Conservation (phyloP, 768 basidiomycete genomes). For the Lactarius psammicola region DNA sequence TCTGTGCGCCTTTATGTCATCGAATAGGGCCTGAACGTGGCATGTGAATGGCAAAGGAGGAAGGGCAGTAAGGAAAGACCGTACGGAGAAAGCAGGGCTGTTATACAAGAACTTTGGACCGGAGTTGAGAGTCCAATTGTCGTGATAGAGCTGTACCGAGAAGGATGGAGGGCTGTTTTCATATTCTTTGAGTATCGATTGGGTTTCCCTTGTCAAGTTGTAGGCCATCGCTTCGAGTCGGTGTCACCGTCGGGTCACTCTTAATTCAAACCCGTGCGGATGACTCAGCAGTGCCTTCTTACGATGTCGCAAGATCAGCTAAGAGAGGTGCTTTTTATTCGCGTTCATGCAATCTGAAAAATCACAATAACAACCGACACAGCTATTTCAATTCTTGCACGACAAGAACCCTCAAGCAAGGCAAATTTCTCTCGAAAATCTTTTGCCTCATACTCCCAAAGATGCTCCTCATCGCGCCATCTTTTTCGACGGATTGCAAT, state of each 20-base stretch:
- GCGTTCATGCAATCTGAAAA: not conserved
- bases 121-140: conserved; percentile 80
- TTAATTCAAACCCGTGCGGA: not conserved
- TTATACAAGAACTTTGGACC: conserved; percentile 82
- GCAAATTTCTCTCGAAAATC: conserved; percentile 79
- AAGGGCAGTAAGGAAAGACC: conserved; percentile 20
- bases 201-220: conserved; percentile 65
- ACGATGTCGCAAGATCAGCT: conserved; percentile 28
- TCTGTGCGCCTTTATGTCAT: conserved; percentile 77
- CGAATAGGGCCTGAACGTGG: conserved; percentile 62
- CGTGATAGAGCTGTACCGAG: conserved; percentile 71
- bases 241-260: not conserved
- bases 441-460: conserved; percentile 75
- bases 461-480: conserved; percentile 69
- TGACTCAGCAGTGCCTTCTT: conserved; percentile 20
- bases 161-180: conserved; percentile 66
- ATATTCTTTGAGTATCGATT: conserved; percentile 59
- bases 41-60: conserved; percentile 10
- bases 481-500: conserved; percentile 63
- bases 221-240: conserved; percentile 54
- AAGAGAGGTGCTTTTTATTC: conserved; percentile 26
- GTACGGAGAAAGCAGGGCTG: conserved; percentile 61
- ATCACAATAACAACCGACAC: not conserved
- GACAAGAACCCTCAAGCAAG: conserved; percentile 87
- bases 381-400: conserved; percentile 83